A percentile compares a stretch with the other conserved stretches of the same genome.
phyloP scores from a whole-genome alignment of 116 monocot species.

The Phalaenopsis hybrid region DNA sequence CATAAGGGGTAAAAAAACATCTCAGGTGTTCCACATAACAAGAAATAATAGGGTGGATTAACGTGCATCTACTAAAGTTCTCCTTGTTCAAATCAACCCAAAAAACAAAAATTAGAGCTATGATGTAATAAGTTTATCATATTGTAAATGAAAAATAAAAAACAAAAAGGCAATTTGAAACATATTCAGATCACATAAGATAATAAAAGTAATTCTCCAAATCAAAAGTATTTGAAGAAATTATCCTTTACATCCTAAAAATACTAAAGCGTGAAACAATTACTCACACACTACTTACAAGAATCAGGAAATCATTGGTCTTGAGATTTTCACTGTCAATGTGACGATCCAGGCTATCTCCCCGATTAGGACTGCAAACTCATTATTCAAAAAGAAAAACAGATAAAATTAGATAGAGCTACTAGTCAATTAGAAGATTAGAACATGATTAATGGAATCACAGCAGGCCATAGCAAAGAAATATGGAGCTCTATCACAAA shows the following conservation, averaged over 20 bases:
- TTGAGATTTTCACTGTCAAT: constrained; percentile 84
- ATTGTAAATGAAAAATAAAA: too few species aligned
- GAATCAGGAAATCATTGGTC: constrained; percentile 86
- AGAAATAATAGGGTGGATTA: neutral
- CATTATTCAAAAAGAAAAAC: neutral
- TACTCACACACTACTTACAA: constrained; percentile 48
- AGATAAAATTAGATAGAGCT: neutral
- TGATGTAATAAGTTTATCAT: too few species aligned
- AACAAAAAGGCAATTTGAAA: neutral
- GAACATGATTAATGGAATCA: neutral
- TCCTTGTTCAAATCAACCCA: too few species aligned
- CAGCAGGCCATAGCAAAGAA: constrained; percentile 6
- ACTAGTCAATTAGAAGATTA: neutral
- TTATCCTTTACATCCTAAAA: neutral
- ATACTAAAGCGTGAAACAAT: neutral
- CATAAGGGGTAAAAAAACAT: neutral
- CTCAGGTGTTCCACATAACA: neutral
- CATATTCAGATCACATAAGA: neutral
- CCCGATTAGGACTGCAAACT: constrained; percentile 74
- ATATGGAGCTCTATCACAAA: constrained; percentile 10
- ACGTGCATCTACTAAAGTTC: too few species aligned
- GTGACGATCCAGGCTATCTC: constrained; percentile 91
- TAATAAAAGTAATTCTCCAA: neutral
- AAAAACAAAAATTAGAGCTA: neutral
- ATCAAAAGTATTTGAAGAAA: neutral